phyloP scores from a whole-genome alignment of 78 protist species.

The Ministeria vibrans region DNA sequence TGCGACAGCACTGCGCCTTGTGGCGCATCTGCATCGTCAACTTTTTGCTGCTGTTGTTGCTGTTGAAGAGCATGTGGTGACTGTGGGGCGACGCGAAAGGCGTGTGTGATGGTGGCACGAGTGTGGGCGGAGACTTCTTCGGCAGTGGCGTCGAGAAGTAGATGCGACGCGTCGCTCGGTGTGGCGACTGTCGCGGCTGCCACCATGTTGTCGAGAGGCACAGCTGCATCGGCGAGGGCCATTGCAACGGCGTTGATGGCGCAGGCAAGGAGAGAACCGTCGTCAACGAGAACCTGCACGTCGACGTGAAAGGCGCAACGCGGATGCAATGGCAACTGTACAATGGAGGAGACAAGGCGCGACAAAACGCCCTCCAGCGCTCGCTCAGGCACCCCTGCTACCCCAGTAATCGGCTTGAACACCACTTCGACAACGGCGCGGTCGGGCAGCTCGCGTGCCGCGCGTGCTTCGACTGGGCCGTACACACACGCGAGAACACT shows the following conservation, averaged over 20 bases:
- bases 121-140: no score
- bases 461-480: not conserved
- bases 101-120: no score
- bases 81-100: no score
- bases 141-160: no score
- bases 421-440: not conserved
- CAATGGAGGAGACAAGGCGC: not conserved
- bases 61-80: no score
- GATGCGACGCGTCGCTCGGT: no score
- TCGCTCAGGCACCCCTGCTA: not conserved
- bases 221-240: constrained; percentile 1
- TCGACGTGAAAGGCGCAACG: no score
- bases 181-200: not conserved
- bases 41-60: no score
- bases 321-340: not conserved
- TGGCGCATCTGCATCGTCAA: no score
- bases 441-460: not conserved
- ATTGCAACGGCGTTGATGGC: not conserved
- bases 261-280: not conserved
- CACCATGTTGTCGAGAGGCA: not conserved
- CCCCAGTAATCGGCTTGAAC: constrained; percentile 5
- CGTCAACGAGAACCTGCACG: no score
- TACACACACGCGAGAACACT: not conserved
- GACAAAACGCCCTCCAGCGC: not conserved
- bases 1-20: no score